Percentiles rank a stretch among this genome's conserved stretches.
These are phyloP conservation scores for Paramyrothecium sp. DNA, from an alignment of 2,329 filamentous ascomycete species.

Conservation along the genomic window DNA sequence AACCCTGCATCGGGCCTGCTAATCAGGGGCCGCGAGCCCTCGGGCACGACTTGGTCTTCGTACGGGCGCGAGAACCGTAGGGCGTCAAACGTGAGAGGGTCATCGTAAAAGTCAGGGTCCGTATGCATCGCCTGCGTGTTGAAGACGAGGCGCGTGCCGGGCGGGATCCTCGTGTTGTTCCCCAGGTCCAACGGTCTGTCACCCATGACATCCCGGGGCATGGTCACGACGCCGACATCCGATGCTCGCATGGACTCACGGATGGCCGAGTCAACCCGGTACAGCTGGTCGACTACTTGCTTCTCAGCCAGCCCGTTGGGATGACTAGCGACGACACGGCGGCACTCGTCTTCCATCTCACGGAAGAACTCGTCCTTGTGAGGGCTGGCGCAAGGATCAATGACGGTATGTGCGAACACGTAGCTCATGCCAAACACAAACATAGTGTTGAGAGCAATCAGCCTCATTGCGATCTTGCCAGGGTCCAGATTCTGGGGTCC, in stretches of 20 bases:
- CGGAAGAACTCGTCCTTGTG: neutral
- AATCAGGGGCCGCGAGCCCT: neutral
- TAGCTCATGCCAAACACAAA: neutral
- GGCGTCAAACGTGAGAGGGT: conserved; percentile 1
- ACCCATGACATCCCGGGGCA: neutral
- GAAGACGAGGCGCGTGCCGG: neutral
- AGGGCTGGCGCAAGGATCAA: neutral
- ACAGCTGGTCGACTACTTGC: neutral
- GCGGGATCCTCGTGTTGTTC: neutral
- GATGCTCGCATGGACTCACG: conserved; percentile 5
- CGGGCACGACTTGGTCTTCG: neutral
- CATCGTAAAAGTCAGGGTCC: neutral
- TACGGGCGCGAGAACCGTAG: conserved; percentile 4
- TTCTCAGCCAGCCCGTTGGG: neutral
- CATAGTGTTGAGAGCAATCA: neutral
- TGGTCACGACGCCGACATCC: neutral
- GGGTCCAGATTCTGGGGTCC: neutral
- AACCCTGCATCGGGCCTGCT: neutral
- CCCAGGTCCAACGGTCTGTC: neutral
- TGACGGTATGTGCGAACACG: neutral
- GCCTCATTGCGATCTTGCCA: neutral
- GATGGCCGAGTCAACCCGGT: conserved; percentile 1
- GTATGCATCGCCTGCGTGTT: neutral
- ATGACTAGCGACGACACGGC: neutral
- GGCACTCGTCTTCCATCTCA: neutral